Evolutionary conservation across 768 basidiomycete species (phyloP).

Genomic region (Amanita thiersii): DNA sequence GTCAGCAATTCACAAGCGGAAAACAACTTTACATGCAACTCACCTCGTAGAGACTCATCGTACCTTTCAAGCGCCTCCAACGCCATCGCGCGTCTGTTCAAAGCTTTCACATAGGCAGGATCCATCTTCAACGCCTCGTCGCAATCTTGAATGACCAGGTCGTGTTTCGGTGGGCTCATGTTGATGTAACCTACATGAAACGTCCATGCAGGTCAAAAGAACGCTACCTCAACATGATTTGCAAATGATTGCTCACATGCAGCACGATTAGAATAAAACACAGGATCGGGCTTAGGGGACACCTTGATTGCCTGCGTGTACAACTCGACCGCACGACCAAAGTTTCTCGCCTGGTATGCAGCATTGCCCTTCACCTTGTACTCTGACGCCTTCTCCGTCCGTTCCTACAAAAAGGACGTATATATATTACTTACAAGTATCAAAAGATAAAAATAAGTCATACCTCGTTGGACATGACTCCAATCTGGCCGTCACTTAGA

Average conservation of each 20-base stretch:
- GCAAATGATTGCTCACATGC: constrained; percentile 56
- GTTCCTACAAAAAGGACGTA: constrained; percentile 42
- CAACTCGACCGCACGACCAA: constrained; percentile 46
- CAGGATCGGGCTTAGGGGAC: constrained; percentile 75
- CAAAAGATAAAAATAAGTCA: constrained; percentile 11
- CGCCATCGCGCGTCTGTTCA: constrained; percentile 85
- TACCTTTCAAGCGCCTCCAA: constrained; percentile 67
- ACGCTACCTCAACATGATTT: not conserved
- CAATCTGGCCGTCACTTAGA: constrained; percentile 47
- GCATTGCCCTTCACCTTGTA: constrained; percentile 69
- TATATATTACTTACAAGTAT: not conserved
- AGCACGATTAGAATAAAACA: constrained; percentile 95
- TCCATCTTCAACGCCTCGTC: constrained; percentile 83
- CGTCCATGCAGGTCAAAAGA: not conserved
- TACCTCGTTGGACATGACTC: constrained; percentile 52
- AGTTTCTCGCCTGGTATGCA: constrained; percentile 59
- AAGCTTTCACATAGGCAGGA: constrained; percentile 76
- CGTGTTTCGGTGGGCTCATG: constrained; percentile 77
- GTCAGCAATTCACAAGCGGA: not conserved
- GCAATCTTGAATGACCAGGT: constrained; percentile 82
- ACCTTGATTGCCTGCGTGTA: constrained; percentile 74
- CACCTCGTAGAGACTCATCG: constrained; percentile 77
- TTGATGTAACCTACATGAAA: constrained; percentile 81
- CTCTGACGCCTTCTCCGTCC: constrained; percentile 47
- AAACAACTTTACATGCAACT: constrained; percentile 13